Base-by-base conservation (phyloP, 805 yeast species). In the Metschnikowia corniflorae region DNA sequence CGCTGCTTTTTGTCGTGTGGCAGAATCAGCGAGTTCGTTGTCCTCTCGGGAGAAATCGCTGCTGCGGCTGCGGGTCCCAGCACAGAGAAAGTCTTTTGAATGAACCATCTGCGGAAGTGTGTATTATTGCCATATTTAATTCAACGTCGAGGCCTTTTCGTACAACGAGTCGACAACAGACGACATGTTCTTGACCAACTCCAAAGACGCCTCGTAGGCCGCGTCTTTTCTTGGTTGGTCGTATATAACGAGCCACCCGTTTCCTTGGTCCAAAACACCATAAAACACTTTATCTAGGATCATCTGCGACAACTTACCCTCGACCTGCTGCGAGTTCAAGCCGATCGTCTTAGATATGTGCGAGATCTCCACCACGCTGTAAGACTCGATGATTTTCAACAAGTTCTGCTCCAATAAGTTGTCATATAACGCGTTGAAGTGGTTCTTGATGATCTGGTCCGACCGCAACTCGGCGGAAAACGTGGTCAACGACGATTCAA, bases 211-310 rank as follows among this genome's bases (percentile, higher is more conserved):
- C 46, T 83, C 93, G 56, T 91, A 93, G 33, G 94, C 81, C 26
- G 85, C 85, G 61, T 93, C 97, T 44, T 80, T 78, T 54, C 77
- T 79, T 27, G 96, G 95, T 57, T 88, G 85, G 41, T 87, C 95
- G 55, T 86, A 93, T 40, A 93, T 78, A 48, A 87, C 81, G 52
- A 93, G 73, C 96, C 97, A 93, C 7, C 98, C 98, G 58, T 89
- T 89, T 31, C 97, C 97, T 68, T 93, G 99, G 61, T 93, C 98
- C 50, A 93, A 71, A 24, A 93, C 97, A 31, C 98, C 99, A 56
- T 81, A 84, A 52, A 93, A 87, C n/a, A 88, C 85, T 54, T 86
- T 83, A 63, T 93, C 98, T 52, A 93, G 73, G 50, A 93, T 91
- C 97, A 93, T 91, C 63, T 91, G 97, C 32, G 94, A 81, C 46